Conservation (phyloP, 371 early-diverging fungal species). For the Gilbertella persicaria region DNA sequence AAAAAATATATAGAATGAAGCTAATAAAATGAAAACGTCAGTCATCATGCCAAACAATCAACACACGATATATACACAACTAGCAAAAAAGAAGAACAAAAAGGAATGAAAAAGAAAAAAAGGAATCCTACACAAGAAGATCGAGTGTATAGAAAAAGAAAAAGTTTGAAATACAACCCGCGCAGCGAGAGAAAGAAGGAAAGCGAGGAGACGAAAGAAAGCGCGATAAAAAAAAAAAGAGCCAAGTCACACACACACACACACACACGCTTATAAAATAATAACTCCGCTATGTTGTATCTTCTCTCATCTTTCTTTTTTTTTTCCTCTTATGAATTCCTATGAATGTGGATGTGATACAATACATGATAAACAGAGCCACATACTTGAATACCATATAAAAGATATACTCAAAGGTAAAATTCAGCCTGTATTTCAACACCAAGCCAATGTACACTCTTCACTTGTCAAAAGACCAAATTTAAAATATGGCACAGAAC, state of each 20-base stretch:
- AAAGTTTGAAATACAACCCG: conserved; percentile 1
- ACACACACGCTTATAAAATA: no score
- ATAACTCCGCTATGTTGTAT: no score
- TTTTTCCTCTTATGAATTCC: no score
- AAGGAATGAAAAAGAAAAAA: conserved; percentile 8
- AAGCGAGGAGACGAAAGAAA: no score
- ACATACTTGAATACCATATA: conserved; percentile 17
- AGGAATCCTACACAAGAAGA: neutral
- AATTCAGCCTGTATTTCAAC: conserved; percentile 23
- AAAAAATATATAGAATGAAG: neutral
- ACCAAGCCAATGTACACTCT: conserved; percentile 17
- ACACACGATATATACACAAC: neutral
- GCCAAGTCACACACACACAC: no score
- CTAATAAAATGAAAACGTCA: neutral
- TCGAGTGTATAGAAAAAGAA: no score
- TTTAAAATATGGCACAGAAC: conserved; percentile 22
- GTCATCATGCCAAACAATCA: no score
- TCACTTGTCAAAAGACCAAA: conserved; percentile 9
- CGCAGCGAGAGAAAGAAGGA: neutral
- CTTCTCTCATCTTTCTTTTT: no score
- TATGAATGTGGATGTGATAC: conserved; percentile 14
- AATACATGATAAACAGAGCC: conserved; percentile 9
- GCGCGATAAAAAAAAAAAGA: no score
- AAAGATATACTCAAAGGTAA: conserved; percentile 14
- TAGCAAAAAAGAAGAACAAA: neutral